A percentile compares a stretch with the other conserved stretches of the same genome.
Evolutionary conservation across 306 rosid genomes (phyloP).

Genomic region (Lithocarpus polystachyus): DNA sequence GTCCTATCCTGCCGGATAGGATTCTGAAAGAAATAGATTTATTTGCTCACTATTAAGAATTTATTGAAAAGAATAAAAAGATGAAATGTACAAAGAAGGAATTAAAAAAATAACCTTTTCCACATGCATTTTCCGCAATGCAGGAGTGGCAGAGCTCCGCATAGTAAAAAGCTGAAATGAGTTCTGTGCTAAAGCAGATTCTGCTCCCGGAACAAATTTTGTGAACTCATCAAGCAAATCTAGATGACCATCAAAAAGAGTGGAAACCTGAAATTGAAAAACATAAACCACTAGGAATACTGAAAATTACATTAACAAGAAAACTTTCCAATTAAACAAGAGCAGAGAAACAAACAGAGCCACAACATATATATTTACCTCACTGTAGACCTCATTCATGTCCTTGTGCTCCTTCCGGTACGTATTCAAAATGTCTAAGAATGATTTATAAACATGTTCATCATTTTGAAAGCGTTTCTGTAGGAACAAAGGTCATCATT

Average conservation of each 20-base stretch:
- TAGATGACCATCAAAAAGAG: slow-evolving; percentile 67
- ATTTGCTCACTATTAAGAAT: slow-evolving; percentile 19
- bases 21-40: slow-evolving; percentile 41
- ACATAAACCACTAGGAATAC: background rate
- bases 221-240: slow-evolving; percentile 91
- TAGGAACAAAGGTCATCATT: slow-evolving; percentile 19
- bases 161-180: slow-evolving; percentile 62
- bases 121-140: slow-evolving; percentile 49
- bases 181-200: slow-evolving; percentile 60
- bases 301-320: background rate
- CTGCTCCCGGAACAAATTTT: slow-evolving; percentile 86
- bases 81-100: background rate
- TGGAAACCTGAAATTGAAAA: slow-evolving; percentile 56
- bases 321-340: background rate
- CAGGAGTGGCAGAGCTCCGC: slow-evolving; percentile 60
- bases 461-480: slow-evolving; percentile 90
- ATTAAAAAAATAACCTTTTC: slow-evolving; percentile 47
- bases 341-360: background rate
- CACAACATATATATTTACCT: slow-evolving; percentile 47
- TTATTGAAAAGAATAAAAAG: slow-evolving; percentile 8
- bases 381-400: slow-evolving; percentile 75
- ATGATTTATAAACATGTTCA: slow-evolving; percentile 85
- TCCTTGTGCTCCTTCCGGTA: slow-evolving; percentile 95
- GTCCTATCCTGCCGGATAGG: slow-evolving; percentile 65
- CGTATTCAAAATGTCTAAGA: slow-evolving; percentile 90